Evolutionary conservation across 345 rosid genomes (phyloP), one percentile per base, ranked within the genome.

Genomic region (Salix udensis): DNA sequence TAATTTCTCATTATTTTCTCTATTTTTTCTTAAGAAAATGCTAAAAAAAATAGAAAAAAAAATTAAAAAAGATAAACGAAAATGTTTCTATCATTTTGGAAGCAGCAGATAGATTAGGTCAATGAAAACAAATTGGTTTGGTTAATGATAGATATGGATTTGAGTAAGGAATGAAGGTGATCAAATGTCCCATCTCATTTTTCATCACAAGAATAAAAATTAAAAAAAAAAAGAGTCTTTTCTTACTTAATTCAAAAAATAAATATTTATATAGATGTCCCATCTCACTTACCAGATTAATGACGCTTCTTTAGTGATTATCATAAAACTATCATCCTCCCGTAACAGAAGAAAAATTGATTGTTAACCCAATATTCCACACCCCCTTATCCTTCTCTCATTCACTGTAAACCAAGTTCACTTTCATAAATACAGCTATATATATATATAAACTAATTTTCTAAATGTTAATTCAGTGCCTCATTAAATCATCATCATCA

Each of bases 101-200:
- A 83, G 75, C 80, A 11, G 79, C 82, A 82, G 88, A 23, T n/a
- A 37, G 78, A 81, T 83, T 76, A 85, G 84, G 83, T 88, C 81
- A 55, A 78, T 58, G 86, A 84, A 81, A 84, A 53, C 81, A 85
- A 73, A 52, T 15, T 76, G 46, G 83, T 76, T 79, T 66, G 77
- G 83, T 85, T 80, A 76, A 75, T 44, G 69, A 72, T 74, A 39
- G 73, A 21, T 13, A 55, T 37, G 68, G 44, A 53, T 74, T 75
- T 46, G 52, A 46, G 1, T 13, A 16, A 65, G 65, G 48, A 76
- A 65, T 31, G 52, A 71, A 71, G 40, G 12, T 26, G 74, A 75
- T 73, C 60, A 78, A 67, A 68, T 50, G 82, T 67, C 81, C 74
- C 82, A 70, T 79, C 81, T 72, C 34, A 66, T 46, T 46, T 46